These are phyloP conservation scores for Tilletiopsis washingtonensis DNA, from an alignment of 1,284 basidiomycete species.

Conservation along the genomic window DNA sequence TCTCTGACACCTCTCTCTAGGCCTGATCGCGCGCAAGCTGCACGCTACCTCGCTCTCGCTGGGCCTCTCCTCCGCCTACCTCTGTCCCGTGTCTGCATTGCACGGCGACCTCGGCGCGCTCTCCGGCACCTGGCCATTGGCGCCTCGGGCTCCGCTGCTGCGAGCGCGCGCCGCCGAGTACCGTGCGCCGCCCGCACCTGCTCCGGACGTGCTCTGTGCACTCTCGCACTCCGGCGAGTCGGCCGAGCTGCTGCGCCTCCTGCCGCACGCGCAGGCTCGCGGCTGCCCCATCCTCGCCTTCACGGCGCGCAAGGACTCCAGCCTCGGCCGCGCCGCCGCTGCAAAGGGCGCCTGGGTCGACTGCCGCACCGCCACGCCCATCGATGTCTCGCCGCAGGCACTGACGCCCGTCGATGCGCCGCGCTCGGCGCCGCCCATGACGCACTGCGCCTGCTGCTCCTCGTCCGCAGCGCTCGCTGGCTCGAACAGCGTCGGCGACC, in stretches of 20 bases:
- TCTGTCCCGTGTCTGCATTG: conserved; percentile 48
- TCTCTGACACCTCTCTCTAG: conserved; percentile 2
- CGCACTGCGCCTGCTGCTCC: neutral
- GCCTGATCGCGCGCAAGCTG: conserved; percentile 41
- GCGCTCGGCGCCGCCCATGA: neutral
- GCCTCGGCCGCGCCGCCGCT: conserved; percentile 41
- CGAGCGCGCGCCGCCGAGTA: neutral
- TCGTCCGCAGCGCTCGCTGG: neutral
- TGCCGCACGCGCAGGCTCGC: conserved; percentile 43
- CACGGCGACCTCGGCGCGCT: conserved; percentile 48
- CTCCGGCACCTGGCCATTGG: neutral
- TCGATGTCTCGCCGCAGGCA: neutral
- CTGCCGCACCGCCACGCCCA: conserved; percentile 22
- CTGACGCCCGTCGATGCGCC: conserved; percentile 1
- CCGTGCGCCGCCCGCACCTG: conserved; percentile 15
- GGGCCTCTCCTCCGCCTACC: conserved; percentile 47
- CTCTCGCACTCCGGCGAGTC: conserved; percentile 49
- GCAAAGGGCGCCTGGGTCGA: conserved; percentile 45
- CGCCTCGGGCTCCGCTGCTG: neutral
- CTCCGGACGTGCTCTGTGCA: conserved; percentile 44
- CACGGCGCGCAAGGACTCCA: conserved; percentile 38
- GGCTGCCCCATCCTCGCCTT: conserved; percentile 45
- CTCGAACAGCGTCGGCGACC: neutral
- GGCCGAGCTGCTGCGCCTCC: conserved; percentile 44
- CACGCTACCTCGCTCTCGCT: conserved; percentile 34